Evolutionary conservation across 2,329 filamentous ascomycete species (phyloP).

Genomic region (Colletotrichum simmondsii): DNA sequence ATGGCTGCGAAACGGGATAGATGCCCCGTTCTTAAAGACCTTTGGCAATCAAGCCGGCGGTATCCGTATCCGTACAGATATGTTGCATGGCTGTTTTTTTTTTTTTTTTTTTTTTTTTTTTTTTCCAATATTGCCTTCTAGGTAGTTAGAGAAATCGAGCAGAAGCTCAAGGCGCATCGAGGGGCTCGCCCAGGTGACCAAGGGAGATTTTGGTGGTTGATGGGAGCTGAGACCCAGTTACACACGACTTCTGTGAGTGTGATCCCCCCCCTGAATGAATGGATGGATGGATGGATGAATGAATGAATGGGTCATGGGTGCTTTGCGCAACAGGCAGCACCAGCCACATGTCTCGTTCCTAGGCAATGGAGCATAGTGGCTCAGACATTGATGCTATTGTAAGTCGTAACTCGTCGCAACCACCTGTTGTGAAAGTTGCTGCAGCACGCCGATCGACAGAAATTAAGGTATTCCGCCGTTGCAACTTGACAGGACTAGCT

Average conservation of each 20-base stretch:
- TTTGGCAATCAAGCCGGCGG: background rate
- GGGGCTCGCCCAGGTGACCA: too few species aligned
- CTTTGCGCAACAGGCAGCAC: background rate
- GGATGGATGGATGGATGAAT: too few species aligned
- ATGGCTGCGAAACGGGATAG: constrained; percentile 15
- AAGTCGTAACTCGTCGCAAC: background rate
- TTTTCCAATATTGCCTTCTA: too few species aligned
- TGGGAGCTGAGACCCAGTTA: too few species aligned
- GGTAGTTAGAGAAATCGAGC: too few species aligned
- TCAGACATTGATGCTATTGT: background rate
- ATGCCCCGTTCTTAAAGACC: constrained; percentile 1
- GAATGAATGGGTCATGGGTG: too few species aligned
- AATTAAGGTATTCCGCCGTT: background rate
- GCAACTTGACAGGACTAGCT: constrained; percentile 1
- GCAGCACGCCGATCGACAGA: background rate
- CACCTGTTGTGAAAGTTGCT: background rate
- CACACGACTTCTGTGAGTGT: too few species aligned
- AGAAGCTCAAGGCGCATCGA: too few species aligned
- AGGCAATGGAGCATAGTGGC: too few species aligned
- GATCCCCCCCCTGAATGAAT: too few species aligned
- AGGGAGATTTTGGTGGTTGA: too few species aligned
- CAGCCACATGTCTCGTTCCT: background rate
- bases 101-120: too few species aligned
- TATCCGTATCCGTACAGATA: background rate
- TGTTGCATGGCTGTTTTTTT: background rate